These are phyloP conservation scores for Diatrype stigma DNA, from an alignment of 2,329 filamentous ascomycete species.

Conservation along the genomic window DNA sequence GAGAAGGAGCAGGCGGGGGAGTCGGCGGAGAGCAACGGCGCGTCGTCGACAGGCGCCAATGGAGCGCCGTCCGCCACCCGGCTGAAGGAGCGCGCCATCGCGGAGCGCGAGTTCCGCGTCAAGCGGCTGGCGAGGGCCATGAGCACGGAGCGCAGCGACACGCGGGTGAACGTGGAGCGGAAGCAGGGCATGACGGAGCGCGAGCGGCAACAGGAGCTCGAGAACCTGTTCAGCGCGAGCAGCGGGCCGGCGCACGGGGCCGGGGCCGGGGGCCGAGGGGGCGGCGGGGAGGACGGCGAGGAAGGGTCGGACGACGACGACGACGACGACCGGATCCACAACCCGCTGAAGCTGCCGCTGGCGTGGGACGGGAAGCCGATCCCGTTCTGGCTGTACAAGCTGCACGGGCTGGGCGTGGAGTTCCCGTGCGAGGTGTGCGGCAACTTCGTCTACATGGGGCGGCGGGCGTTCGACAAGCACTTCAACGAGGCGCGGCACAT, in stretches of 20 bases:
- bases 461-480: constrained; percentile 95
- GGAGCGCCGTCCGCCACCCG: constrained; percentile 41
- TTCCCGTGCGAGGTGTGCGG: constrained; percentile 96
- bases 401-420: constrained; percentile 92
- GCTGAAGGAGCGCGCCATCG: constrained; percentile 84
- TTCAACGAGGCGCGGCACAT: constrained; percentile 94
- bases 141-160: constrained; percentile 83
- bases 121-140: constrained; percentile 77
- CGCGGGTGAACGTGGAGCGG: constrained; percentile 89
- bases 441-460: constrained; percentile 98
- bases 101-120: constrained; percentile 81
- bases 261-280: constrained; percentile 47
- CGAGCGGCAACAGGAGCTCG: constrained; percentile 89
- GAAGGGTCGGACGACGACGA: constrained; percentile 63
- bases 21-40: constrained; percentile 26
- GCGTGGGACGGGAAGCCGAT: constrained; percentile 99
- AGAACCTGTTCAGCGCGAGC: constrained; percentile 64
- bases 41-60: constrained; percentile 23
- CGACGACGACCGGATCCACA: constrained; percentile 88
- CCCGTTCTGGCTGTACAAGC: constrained; percentile 96
- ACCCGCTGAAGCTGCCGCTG: constrained; percentile 89
- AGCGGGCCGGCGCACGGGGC: constrained; percentile 45
- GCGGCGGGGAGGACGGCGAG: constrained; percentile 54
- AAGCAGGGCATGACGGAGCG: constrained; percentile 97
- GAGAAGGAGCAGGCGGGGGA: constrained; percentile 49